Percentiles rank a stretch among this genome's conserved stretches.
Conservation (phyloP, 495 filamentous ascomycete genomes). For the Penicillium tannophilum region DNA sequence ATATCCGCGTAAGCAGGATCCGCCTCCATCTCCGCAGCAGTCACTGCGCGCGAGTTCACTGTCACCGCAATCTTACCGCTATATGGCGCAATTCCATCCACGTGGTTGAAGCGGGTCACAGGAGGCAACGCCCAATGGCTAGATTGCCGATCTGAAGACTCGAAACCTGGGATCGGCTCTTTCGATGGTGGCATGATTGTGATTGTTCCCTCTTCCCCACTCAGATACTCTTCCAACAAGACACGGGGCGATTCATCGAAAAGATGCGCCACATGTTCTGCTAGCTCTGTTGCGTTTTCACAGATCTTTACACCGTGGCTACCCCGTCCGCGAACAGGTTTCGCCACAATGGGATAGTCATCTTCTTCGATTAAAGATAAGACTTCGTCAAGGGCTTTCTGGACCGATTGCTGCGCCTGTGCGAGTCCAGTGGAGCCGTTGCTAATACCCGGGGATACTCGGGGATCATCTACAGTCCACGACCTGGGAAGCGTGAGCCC, state of each 20-base stretch:
- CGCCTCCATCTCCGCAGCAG: conserved; percentile 13
- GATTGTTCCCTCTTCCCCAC: conserved; percentile 42
- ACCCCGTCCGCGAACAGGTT: conserved; percentile 28
- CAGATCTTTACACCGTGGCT: conserved; percentile 41
- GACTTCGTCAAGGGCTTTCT: conserved; percentile 4
- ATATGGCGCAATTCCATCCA: conserved; percentile 36
- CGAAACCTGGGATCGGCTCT: conserved; percentile 1
- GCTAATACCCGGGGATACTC: background rate
- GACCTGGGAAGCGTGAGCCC: conserved; percentile 23
- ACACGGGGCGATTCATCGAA: conserved; percentile 30
- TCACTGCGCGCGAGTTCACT: conserved; percentile 28
- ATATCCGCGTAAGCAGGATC: conserved; percentile 22
- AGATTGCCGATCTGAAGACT: conserved; percentile 1
- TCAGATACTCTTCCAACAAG: conserved; percentile 37
- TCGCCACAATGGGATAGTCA: conserved; percentile 33
- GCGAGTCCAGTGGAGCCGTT: background rate
- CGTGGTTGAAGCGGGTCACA: conserved; percentile 40
- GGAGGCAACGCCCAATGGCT: conserved; percentile 36
- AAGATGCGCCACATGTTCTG: conserved; percentile 22
- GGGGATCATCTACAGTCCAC: conserved; percentile 21
- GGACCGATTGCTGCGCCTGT: background rate
- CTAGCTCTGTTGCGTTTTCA: conserved; percentile 16
- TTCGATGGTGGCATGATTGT: conserved; percentile 38
- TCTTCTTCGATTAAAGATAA: conserved; percentile 8
- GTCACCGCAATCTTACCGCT: conserved; percentile 38